These are phyloP conservation scores for Cornus kousa DNA, from an alignment of 148 eudicot species.

Conservation along the genomic window DNA sequence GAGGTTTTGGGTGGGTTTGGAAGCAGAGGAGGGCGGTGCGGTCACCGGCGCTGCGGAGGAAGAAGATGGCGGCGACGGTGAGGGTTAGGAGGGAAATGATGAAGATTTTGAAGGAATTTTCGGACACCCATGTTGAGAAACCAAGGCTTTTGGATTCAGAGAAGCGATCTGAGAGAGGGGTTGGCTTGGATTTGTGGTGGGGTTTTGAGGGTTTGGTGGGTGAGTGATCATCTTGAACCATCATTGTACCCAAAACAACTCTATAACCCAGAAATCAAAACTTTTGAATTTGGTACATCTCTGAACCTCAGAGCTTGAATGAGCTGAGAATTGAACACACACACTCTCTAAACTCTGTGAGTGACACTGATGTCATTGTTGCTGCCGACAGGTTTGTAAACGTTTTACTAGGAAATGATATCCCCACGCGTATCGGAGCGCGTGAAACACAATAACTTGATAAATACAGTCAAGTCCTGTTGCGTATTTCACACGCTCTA, in stretches of 20 bases:
- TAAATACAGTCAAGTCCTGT: background rate
- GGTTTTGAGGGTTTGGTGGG: slow-evolving; percentile 17
- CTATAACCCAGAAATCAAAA: background rate
- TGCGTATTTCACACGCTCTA: no score
- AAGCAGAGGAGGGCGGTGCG: slow-evolving; percentile 31
- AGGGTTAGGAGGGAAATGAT: slow-evolving; percentile 15
- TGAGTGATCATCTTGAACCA: slow-evolving; percentile 25
- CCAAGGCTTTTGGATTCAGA: slow-evolving; percentile 19
- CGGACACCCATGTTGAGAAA: slow-evolving; percentile 25
- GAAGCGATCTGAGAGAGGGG: slow-evolving; percentile 14
- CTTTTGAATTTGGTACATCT: background rate
- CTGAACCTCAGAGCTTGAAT: background rate
- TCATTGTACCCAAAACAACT: slow-evolving; percentile 11
- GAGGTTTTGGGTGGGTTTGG: slow-evolving; percentile 8
- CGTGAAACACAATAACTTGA: background rate
- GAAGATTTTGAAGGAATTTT: slow-evolving; percentile 21
- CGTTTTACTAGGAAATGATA: background rate
- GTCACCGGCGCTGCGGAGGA: slow-evolving; percentile 25
- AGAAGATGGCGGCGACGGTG: slow-evolving; percentile 33
- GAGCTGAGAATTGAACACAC: background rate
- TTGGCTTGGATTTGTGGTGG: slow-evolving; percentile 9
- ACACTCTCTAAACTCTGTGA: background rate
- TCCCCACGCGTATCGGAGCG: background rate
- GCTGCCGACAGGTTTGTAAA: background rate
- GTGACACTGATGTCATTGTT: background rate